Evolutionary conservation across 257 asterid genomes (phyloP).

Genomic region (Apocynum venetum): DNA sequence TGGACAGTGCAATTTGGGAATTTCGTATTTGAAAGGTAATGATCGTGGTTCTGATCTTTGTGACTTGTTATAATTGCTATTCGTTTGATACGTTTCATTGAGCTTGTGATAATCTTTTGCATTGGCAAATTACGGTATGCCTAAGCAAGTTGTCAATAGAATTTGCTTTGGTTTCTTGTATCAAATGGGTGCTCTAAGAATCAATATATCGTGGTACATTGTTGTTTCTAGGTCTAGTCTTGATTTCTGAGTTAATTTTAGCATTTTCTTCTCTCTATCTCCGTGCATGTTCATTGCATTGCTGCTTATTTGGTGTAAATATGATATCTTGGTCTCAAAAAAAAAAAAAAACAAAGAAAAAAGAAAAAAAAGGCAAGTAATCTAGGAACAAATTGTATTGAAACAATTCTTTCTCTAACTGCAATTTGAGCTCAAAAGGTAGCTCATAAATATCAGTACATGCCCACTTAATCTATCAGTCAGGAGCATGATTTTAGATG

Average conservation of each 20-base stretch:
- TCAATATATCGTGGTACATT: neutral
- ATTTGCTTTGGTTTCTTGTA: neutral
- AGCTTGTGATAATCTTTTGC: neutral
- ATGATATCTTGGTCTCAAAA: neutral
- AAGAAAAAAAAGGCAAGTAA: neutral
- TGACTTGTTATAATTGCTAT: neutral
- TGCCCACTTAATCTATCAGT: neutral
- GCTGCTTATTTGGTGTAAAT: neutral
- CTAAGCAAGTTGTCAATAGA: neutral
- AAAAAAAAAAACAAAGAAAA: too few relatives aligned
- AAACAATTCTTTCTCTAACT: neutral
- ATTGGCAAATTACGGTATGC: neutral
- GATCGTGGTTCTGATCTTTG: neutral
- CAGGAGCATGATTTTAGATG: neutral
- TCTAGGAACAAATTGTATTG: neutral
- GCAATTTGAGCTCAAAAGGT: neutral
- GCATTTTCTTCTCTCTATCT: neutral
- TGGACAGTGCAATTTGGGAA: slow-evolving; percentile 79
- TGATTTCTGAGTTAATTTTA: neutral
- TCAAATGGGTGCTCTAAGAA: neutral
- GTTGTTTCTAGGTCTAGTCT: neutral
- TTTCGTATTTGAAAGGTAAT: slow-evolving; percentile 66
- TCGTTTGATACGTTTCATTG: neutral
- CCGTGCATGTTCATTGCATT: neutral
- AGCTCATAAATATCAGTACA: neutral